phyloP scores from a whole-genome alignment of 352 stramenopile genomes.

The Globisporangium viniferum region DNA sequence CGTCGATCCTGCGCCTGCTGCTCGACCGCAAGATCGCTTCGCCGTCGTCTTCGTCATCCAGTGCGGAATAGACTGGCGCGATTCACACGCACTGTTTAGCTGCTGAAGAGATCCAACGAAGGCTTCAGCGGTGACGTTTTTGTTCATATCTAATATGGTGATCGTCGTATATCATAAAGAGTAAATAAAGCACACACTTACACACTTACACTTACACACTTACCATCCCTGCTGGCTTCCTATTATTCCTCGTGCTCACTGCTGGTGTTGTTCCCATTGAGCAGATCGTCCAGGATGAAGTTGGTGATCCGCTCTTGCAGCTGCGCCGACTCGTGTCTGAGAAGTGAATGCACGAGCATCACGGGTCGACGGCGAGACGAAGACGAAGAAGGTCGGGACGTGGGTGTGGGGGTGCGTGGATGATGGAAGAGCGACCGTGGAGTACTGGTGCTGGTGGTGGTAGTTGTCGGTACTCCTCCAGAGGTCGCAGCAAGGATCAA shows the following conservation, averaged over 20 bases:
- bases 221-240: neutral
- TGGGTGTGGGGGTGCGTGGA: slow-evolving; percentile 25
- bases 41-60: neutral
- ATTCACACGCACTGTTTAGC: neutral
- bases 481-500: neutral
- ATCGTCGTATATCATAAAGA: slow-evolving; percentile 2
- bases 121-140: slow-evolving; percentile 4
- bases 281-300: slow-evolving; percentile 34
- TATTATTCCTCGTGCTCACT: neutral
- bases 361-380: slow-evolving; percentile 2
- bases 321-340: slow-evolving; percentile 26
- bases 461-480: neutral
- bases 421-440: slow-evolving; percentile 3
- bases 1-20: slow-evolving; percentile 65
- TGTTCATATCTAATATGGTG: slow-evolving; percentile 16
- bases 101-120: neutral
- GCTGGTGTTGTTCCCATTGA: slow-evolving; percentile 10
- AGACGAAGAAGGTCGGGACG: slow-evolving; percentile 14
- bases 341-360: slow-evolving; percentile 6
- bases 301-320: slow-evolving; percentile 32
- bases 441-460: neutral
- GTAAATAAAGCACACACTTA: slow-evolving; percentile 1
- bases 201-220: neutral
- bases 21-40: slow-evolving; percentile 46
- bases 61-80: slow-evolving; percentile 1